Base-by-base conservation (phyloP, 2,329 filamentous ascomycete genomes). In the Chaetoscypha palmicola region DNA sequence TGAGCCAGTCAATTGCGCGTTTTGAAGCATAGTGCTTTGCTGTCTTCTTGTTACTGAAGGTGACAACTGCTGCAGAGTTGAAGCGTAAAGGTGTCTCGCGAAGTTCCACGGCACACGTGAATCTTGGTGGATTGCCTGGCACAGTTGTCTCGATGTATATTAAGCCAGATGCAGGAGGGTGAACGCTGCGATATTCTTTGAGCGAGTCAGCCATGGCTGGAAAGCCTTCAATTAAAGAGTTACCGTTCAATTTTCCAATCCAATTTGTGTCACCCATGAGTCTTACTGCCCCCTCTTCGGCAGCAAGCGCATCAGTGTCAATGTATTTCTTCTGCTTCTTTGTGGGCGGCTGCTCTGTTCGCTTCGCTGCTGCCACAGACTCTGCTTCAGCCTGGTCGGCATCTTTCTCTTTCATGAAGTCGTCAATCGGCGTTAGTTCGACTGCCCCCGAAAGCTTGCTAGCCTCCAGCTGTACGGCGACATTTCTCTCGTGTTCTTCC, bases 11-110 rank as follows among this genome's bases (percentile, higher is more conserved):
- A 31, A 62, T 48, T 3, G 60, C 60, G 17, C 53, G 49, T 47
- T 62, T 62, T 9, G 59, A 55, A 1, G 58, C 58, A 35, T 50
- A 57, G 20, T 56, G 52, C 37, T 62, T 62, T 1, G 61, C 60
- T 5, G 45, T 39, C 43, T 62, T 62, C 48, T 62, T 63, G 20
- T 41, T 53, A 7, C 46, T 37, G 43, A 58, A 60, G 14, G 48
- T 38, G 3, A 50, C 40, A 2, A 12, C 21, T 17, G 20, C 22
- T 8, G 10, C 40, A 11, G 35, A 37, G 14, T 54, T 56, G 30
- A 62, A 59, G 17, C 23, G 24, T 4, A 52, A 37, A 1, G 49
- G 21, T 5, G 41, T 48, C 41, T 60, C 59, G 8, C 21, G 11
- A 20, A 61, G 56, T 7, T 31, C 38, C 5, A 56, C 48, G 1